Conservation (phyloP, 331 rosid genomes). For the Erythrophleum ivorense region DNA sequence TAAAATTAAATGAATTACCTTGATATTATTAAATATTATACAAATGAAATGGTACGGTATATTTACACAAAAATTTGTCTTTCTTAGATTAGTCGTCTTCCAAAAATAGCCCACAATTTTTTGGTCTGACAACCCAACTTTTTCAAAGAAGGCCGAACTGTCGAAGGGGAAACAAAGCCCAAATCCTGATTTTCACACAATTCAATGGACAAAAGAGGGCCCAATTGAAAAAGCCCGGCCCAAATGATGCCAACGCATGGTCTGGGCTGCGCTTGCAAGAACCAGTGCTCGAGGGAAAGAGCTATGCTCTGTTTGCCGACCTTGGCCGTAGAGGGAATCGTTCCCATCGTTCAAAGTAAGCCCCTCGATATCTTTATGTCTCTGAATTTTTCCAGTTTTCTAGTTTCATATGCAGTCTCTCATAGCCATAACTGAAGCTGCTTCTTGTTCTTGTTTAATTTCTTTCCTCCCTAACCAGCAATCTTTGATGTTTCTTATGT, state of each 20-base stretch:
- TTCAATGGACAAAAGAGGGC: neutral
- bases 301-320: neutral
- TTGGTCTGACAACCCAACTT: no score
- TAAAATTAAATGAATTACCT: no score
- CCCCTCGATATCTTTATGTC: neutral
- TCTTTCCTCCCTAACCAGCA: no score
- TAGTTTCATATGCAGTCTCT: neutral
- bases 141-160: no score
- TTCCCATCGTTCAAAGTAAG: neutral
- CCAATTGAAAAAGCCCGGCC: neutral
- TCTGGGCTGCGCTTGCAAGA: neutral
- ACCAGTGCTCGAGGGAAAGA: neutral
- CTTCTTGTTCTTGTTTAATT: neutral
- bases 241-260: neutral
- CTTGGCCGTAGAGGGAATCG: conserved; percentile 7
- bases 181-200: neutral
- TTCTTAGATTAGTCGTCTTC: no score
- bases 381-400: neutral
- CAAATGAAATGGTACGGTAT: no score
- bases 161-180: neutral
- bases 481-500: neutral
- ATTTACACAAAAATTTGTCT: no score
- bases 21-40: no score
- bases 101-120: no score
- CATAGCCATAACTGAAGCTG: neutral